A percentile compares a stretch with the other conserved stretches of the same genome.
Evolutionary conservation across 2,329 filamentous ascomycete genomes (phyloP).

Genomic region (Sporothrix brunneoviolacea): DNA sequence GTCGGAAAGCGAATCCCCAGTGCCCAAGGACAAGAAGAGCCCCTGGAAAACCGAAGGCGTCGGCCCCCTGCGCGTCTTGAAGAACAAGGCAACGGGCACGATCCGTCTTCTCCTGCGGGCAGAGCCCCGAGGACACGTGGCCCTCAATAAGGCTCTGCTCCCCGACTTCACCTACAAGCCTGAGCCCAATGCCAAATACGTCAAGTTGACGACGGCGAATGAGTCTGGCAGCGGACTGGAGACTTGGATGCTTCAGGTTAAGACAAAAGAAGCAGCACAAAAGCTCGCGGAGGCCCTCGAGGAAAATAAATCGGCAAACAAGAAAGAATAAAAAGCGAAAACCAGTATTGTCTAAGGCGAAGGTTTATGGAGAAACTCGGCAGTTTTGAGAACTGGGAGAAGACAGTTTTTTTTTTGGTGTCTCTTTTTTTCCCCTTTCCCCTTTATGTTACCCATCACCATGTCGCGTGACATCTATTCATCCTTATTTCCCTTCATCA

Average conservation of each 20-base stretch:
- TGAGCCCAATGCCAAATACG: conserved; percentile 47
- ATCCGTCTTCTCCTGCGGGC: conserved; percentile 65
- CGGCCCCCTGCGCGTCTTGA: conserved; percentile 65
- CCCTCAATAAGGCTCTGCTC: conserved; percentile 63
- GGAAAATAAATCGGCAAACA: conserved; percentile 50
- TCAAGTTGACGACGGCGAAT: conserved; percentile 52
- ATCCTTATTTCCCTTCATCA: too few species aligned
- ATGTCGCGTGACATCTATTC: too few species aligned
- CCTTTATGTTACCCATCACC: not conserved
- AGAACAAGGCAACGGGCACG: conserved; percentile 61
- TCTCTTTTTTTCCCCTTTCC: not conserved
- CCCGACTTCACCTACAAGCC: conserved; percentile 56
- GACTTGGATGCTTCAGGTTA: conserved; percentile 66
- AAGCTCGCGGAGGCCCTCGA: conserved; percentile 46
- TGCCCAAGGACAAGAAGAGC: conserved; percentile 37
- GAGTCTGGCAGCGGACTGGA: conserved; percentile 55
- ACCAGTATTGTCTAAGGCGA: too few species aligned
- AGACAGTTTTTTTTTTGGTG: not conserved
- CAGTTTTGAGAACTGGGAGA: conserved; percentile 3
- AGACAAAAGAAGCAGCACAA: conserved; percentile 53
- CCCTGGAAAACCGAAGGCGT: conserved; percentile 65
- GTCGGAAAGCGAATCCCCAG: conserved; percentile 39
- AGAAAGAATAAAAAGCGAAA: conserved; percentile 33
- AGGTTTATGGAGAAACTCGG: not conserved
- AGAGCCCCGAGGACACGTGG: conserved; percentile 67